A percentile compares a stretch with the other conserved stretches of the same genome.
These are phyloP conservation scores for Flaveria robusta DNA, from an alignment of 129 eudicot species.

Conservation along the genomic window DNA sequence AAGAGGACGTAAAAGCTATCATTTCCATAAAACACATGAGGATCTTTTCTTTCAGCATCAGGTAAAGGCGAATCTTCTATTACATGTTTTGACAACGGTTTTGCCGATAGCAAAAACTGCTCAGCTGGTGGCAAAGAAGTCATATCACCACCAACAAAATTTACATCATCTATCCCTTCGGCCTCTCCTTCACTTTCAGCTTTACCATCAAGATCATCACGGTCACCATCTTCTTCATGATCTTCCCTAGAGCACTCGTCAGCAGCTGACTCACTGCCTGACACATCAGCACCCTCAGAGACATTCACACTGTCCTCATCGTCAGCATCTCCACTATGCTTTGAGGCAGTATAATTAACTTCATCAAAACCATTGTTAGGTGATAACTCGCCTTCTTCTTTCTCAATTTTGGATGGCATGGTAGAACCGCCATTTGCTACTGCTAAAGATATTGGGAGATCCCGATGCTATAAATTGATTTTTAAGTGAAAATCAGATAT, in stretches of 20 bases:
- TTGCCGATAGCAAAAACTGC: slow-evolving; percentile 53
- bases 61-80: slow-evolving; percentile 33
- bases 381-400: slow-evolving; percentile 97
- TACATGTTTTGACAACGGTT: slow-evolving; percentile 76
- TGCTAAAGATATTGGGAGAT: slow-evolving; percentile 38
- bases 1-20: slow-evolving; percentile 81
- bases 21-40: slow-evolving; percentile 76
- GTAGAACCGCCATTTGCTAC: slow-evolving; percentile 43
- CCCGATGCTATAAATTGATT: slow-evolving; percentile 44
- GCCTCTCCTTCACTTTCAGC: slow-evolving; percentile 97
- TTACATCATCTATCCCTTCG: slow-evolving; percentile 63
- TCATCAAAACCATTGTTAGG: slow-evolving; percentile 86
- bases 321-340: slow-evolving; percentile 60
- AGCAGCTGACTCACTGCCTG: slow-evolving; percentile 93
- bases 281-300: slow-evolving; percentile 77
- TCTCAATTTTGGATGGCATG: slow-evolving; percentile 68
- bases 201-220: slow-evolving; percentile 64
- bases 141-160: slow-evolving; percentile 52
- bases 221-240: slow-evolving; percentile 75
- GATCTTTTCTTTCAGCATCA: slow-evolving; percentile 49
- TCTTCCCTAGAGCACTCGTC: slow-evolving; percentile 80
- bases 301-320: slow-evolving; percentile 87
- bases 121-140: slow-evolving; percentile 44
- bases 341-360: slow-evolving; percentile 46
- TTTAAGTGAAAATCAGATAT: not conserved